phyloP scores from a whole-genome alignment of 805 yeast genomes.

The Myxozyma melibiosi region DNA sequence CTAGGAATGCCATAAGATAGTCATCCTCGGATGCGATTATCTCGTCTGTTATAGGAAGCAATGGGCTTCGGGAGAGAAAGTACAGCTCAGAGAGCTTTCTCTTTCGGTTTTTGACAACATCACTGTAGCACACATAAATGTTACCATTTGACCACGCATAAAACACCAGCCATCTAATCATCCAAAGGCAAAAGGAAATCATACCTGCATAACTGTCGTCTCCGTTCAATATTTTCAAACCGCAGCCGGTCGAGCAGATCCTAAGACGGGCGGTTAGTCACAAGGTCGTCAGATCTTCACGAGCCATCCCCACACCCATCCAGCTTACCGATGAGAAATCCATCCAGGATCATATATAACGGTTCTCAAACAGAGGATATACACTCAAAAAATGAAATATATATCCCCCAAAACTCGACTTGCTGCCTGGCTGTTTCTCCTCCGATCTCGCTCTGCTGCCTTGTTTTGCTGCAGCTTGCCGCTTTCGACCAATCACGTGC shows the following conservation, averaged over 20 bases:
- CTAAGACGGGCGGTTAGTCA: conserved; percentile 9
- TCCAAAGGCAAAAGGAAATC: conserved; percentile 9
- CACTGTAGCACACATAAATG: conserved; percentile 32
- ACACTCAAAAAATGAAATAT: background rate
- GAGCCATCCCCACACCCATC: background rate
- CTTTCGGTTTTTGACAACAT: conserved; percentile 55
- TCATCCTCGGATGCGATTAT: conserved; percentile 46
- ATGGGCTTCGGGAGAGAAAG: conserved; percentile 57
- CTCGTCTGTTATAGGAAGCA: conserved; percentile 47
- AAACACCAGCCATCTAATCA: background rate
- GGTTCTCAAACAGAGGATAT: background rate
- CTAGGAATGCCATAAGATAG: conserved; percentile 51
- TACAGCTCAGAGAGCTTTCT: conserved; percentile 63
- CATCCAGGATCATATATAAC: conserved; percentile 13
- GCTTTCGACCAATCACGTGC: conserved; percentile 15
- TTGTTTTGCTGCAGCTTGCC: background rate
- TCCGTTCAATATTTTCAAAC: conserved; percentile 50
- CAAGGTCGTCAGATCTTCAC: background rate
- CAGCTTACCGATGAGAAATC: conserved; percentile 28
- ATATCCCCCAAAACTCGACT: background rate
- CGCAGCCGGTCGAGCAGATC: conserved; percentile 48
- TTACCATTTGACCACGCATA: too few species aligned
- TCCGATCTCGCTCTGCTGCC: background rate
- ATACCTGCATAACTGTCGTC: conserved; percentile 48
- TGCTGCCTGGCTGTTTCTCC: too few species aligned